Conservation (phyloP, 768 basidiomycete species). For the Trametes maxima region DNA sequence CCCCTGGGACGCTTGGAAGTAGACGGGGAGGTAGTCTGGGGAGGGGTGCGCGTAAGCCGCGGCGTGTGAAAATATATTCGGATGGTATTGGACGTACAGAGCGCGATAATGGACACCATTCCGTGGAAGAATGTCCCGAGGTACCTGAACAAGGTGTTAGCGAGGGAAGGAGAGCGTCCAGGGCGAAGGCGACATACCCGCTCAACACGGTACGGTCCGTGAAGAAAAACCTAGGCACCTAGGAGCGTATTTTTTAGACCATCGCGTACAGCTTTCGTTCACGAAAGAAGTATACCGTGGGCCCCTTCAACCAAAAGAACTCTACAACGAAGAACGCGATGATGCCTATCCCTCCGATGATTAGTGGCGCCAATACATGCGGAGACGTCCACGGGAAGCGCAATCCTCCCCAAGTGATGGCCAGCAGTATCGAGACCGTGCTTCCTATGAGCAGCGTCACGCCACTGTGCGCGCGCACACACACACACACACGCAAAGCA, state of each 20-base stretch:
- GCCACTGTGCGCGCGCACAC: conserved; percentile 30
- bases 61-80: too few relatives aligned
- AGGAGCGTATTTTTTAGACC: neutral
- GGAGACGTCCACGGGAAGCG: conserved; percentile 42
- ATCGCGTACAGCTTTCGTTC: neutral
- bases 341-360: conserved; percentile 41
- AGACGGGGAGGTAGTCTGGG: conserved; percentile 44
- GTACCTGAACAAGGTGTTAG: conserved; percentile 1
- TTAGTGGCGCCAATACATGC: conserved; percentile 43
- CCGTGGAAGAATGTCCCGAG: conserved; percentile 16
- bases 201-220: neutral
- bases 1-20: conserved; percentile 47
- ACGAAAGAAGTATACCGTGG: conserved; percentile 29
- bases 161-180: neutral
- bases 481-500: neutral
- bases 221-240: neutral
- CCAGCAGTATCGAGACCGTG: conserved; percentile 37
- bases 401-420: conserved; percentile 46
- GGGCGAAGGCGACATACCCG: neutral
- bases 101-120: conserved; percentile 1
- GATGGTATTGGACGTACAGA: conserved; percentile 9
- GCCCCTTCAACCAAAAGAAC: conserved; percentile 7
- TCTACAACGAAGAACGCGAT: conserved; percentile 27
- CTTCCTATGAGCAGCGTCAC: conserved; percentile 38
- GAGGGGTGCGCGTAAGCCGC: neutral